These are phyloP conservation scores for Ehretia macrophylla DNA, from an alignment of 257 asterid genomes.

Conservation along the genomic window DNA sequence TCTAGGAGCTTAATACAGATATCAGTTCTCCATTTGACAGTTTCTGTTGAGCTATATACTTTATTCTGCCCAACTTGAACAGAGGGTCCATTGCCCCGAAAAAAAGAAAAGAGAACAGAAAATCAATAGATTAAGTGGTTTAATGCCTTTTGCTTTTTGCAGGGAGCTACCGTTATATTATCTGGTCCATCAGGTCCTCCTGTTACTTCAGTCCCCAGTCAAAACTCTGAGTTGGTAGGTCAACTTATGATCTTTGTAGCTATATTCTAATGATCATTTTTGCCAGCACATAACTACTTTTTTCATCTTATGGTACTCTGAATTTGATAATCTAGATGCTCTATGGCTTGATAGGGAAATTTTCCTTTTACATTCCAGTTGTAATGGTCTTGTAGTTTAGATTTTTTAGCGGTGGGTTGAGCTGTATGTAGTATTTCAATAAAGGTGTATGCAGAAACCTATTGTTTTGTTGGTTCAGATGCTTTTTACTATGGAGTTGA, in stretches of 20 bases:
- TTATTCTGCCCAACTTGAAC: no score
- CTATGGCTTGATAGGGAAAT: no score
- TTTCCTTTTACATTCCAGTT: no score
- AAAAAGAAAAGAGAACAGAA: neutral
- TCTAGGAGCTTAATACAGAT: neutral
- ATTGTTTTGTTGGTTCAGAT: no score
- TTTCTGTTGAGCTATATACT: no score
- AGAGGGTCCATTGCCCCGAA: neutral
- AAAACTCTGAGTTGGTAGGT: constrained; percentile 88
- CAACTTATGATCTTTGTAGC: constrained; percentile 8
- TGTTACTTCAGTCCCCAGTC: constrained; percentile 73
- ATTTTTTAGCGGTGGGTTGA: no score
- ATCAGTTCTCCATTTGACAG: neutral
- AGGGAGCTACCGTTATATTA: constrained; percentile 93
- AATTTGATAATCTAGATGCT: no score
- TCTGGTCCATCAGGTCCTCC: constrained; percentile 97
- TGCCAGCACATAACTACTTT: neutral
- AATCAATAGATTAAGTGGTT: constrained; percentile 10
- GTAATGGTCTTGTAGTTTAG: no score
- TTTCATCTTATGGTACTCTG: neutral
- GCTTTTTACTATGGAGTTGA: no score
- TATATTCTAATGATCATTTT: neutral
- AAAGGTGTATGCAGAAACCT: no score
- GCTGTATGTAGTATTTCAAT: no score
- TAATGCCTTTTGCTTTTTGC: constrained; percentile 25